Base-by-base conservation (phyloP, 2,329 filamentous ascomycete species). In the Trichoderma polysporum region DNA sequence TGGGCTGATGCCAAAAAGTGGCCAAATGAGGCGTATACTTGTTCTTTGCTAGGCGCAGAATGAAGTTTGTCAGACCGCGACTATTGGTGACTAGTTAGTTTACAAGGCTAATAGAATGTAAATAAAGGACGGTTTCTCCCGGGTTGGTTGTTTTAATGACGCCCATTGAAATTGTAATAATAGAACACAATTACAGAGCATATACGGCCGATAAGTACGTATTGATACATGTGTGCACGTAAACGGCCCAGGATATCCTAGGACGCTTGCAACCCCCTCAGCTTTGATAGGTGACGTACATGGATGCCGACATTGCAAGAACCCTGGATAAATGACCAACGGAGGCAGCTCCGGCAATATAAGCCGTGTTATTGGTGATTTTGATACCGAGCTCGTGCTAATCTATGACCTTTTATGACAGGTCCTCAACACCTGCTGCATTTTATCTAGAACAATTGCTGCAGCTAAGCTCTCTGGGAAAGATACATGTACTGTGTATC, bases 261-360 rank as follows among this genome's bases (percentile, higher is more conserved):
- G 59, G 5, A 13, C 53, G 12, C 13, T 25, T 31, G 6, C 37
- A 29, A 41, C 17, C 7, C 27, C 27, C 25, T 62, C 59, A 53
- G 59, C 59, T 37, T 50, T 39, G 47, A 53, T 41, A 29, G 8
- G 39, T 22, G 59, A 62, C 47, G 47, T 62, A 62, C 59, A 53
- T 53, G 59, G 35, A 45, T 53, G 35, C 29, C 25, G 27, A 39
- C 47, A 29, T 41, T 31, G 27, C 33, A 29, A 62, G 15, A 29
- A 62, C 59, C 59, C 59, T 62, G 33, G 37, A 29, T 17, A 45
- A 22, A 6, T 52, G 37, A 29, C 54, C 35, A 58, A 50, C 47
- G 33, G 59, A 41, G 54, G 10, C 39, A 19, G 54, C 37, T 58
- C 54, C 54, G 54, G 4, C 4, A 19, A 41, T 58, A 12, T 5